Evolutionary conservation across 306 rosid species (phyloP), one percentile per base, ranked within the genome.

Genomic region (Cucumis hystrix): DNA sequence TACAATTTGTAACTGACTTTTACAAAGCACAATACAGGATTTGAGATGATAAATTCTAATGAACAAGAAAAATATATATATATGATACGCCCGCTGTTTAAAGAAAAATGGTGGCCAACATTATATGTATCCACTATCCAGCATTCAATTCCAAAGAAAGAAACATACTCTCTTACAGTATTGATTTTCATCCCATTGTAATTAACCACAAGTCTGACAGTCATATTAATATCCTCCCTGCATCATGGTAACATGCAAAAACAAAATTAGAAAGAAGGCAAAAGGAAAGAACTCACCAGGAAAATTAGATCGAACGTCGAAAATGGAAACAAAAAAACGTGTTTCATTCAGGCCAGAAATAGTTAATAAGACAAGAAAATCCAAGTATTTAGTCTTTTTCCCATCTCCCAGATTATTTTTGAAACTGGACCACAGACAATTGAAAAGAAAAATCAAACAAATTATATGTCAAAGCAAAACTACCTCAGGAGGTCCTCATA

Each of bases 401-500:
- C 23, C 75, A 47, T 33, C 7, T 70, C 33, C 51, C 51, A 21
- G 15, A 45, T 6, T 21, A 45, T 55, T 23, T 45, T 23, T 43
- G 35, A 47, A 70, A 70, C 58, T 70, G 58, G 37, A 70, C 8
- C 39, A 25, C 30, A 23, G 14, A 14, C 39, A 70, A 70, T 23
- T 43, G 39, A 70, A 70, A 45, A 23, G 75, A 43, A 68, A 70
- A 13, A 41, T 10, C 33, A 20, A 68, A 39, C 13, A 6, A n/a
- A 68, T 43, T 21, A 20, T 2, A 20, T 66, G 40, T n/a, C 54
- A 16, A 17, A 60, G 65, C 35, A 28, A 45, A 45, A 43, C 81
- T 84, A 95, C 97, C 99, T 92, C 84, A 95, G 97, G 83, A 95
- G 97, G 86, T 95, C 99, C 80, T 81, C 79, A 85, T 90, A 95